Percentiles rank a stretch among this genome's conserved stretches.
phyloP scores from a whole-genome alignment of 306 rosid species.

The Cucurbita argyrosperma region DNA sequence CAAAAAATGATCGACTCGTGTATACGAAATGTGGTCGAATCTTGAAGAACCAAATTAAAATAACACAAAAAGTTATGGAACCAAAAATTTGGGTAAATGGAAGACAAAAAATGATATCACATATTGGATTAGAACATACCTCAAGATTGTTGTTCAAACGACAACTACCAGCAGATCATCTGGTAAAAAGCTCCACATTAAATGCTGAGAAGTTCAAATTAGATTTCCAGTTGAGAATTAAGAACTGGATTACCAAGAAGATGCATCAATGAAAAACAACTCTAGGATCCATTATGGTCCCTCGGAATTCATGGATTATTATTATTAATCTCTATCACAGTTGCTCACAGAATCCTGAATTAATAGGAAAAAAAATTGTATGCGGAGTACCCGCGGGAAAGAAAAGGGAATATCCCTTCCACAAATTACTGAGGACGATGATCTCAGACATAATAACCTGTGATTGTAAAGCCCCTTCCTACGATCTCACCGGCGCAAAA shows the following conservation, averaged over 20 bases:
- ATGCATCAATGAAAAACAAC: background rate
- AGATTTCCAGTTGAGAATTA: background rate
- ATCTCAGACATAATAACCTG: slow-evolving; percentile 43
- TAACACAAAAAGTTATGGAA: too few relatives aligned
- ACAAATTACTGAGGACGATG: background rate
- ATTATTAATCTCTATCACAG: slow-evolving; percentile 48
- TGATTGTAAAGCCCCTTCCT: slow-evolving; percentile 59
- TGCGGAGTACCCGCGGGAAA: slow-evolving; percentile 5
- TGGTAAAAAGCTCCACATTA: background rate
- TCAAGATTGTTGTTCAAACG: background rate
- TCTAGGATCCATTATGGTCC: slow-evolving; percentile 14
- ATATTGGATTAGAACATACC: background rate
- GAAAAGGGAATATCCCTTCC: background rate
- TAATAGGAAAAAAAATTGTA: slow-evolving; percentile 29
- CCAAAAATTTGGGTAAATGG: too few relatives aligned
- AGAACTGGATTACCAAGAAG: background rate
- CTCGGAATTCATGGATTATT: slow-evolving; percentile 44
- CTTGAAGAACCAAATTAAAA: too few relatives aligned
- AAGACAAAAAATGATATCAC: background rate
- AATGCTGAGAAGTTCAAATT: background rate
- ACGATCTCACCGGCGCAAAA: slow-evolving; percentile 46
- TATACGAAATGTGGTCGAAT: too few relatives aligned
- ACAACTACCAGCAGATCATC: background rate
- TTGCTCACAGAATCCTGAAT: slow-evolving; percentile 32
- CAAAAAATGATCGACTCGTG: too few relatives aligned